Conservation (phyloP, 805 yeast genomes). For the Wickerhamomyces alni region DNA sequence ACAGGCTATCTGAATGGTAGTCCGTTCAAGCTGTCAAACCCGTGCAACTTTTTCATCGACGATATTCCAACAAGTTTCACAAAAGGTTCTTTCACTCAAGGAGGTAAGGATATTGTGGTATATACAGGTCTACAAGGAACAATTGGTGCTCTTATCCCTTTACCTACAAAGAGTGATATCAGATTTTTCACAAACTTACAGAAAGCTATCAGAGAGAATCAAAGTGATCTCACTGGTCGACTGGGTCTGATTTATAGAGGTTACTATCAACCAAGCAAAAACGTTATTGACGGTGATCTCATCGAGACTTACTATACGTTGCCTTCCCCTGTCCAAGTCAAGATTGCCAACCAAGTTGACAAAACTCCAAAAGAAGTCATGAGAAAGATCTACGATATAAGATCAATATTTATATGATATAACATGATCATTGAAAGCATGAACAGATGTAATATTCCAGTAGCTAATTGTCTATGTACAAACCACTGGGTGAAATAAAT, state of each 20-base stretch:
- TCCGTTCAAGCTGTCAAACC: slow-evolving; percentile 41
- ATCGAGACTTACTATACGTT: slow-evolving; percentile 42
- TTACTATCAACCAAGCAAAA: slow-evolving; percentile 72
- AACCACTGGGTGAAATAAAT: too few species aligned
- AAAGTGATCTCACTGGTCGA: slow-evolving; percentile 41
- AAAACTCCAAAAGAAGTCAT: slow-evolving; percentile 44
- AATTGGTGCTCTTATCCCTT: slow-evolving; percentile 67
- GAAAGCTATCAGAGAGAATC: slow-evolving; percentile 29
- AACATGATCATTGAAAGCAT: too few species aligned
- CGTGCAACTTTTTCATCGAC: slow-evolving; percentile 56
- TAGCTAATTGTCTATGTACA: too few species aligned
- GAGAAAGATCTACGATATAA: slow-evolving; percentile 44
- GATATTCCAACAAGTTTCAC: slow-evolving; percentile 66
- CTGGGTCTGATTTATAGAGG: slow-evolving; percentile 67
- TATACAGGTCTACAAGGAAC: slow-evolving; percentile 82
- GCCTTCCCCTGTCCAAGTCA: slow-evolving; percentile 13
- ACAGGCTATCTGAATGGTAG: slow-evolving; percentile 40
- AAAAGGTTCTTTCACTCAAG: slow-evolving; percentile 46
- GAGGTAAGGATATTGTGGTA: slow-evolving; percentile 61
- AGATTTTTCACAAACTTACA: slow-evolving; percentile 54
- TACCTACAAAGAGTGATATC: slow-evolving; percentile 56
- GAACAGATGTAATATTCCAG: too few species aligned
- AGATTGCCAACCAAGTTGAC: slow-evolving; percentile 31
- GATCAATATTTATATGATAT: slow-evolving; percentile 26
- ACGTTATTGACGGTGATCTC: slow-evolving; percentile 84